Evolutionary conservation across 139 green algal species (phyloP), one percentile per base, ranked within the genome.

Genomic region (Tetraselmis striata): DNA sequence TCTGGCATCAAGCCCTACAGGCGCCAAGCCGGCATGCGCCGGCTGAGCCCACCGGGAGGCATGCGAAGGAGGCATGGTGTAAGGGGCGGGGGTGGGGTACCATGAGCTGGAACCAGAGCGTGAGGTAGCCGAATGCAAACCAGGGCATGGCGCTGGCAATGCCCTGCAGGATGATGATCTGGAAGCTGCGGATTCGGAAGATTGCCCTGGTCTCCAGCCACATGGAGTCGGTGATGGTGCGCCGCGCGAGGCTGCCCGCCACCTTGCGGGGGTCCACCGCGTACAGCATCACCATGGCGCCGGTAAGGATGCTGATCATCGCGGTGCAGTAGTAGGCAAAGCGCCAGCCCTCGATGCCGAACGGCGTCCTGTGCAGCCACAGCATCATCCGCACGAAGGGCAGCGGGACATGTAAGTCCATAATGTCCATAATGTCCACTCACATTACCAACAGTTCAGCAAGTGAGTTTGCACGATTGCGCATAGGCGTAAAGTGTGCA

Each of bases 261-360:
- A 29, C 28, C 25, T 75, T 75, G 59, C 29, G 82, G 1, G 82
- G 82, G 67, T 87, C 85, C 0, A 77, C 28, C 1, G 77, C 81
- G 24, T 84, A 67, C 5, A 67, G 45, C 5, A 67, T 67, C 45
- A 67, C 45, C 45, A 67, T 67, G 11, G 88, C 59, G 22, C 89
- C 87, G 0, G 84, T 82, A 1, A 88, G 25, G 2, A 88, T 28
- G 80, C 84, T 91, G 67, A 93, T n/a, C 0, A 82, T 27, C 0
- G 88, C 92, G 23, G 94, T 80, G 18, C 77, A 80, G 24, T 91
- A 58, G 31, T 94, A 94, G 23, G 89, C 92, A 59, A 92, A 84
- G 22, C 92, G 80, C 92, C 92, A 95, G 26, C 92, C 92, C 29
- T 94, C 90, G 28, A 92, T 83, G 28, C 82, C 83, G 1, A 92